A percentile compares a stretch with the other conserved stretches of the same genome.
phyloP scores from a whole-genome alignment of 2,329 filamentous ascomycete genomes.

The Ilyonectria robusta region DNA sequence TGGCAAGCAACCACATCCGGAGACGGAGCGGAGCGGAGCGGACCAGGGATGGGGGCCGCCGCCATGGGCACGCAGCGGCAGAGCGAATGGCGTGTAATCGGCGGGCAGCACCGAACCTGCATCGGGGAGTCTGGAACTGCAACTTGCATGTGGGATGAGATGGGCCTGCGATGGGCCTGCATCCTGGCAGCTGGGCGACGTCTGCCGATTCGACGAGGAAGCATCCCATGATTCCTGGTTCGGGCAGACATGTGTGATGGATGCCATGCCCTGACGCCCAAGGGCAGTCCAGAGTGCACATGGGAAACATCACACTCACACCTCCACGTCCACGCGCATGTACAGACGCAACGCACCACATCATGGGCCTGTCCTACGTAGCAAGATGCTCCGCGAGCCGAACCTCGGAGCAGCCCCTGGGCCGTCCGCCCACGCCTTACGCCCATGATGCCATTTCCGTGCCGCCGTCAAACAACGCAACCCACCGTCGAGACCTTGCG shows the following conservation, averaged over 20 bases:
- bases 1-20: background rate
- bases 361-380: background rate
- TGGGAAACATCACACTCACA: conserved; percentile 1
- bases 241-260: background rate
- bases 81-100: conserved; percentile 31
- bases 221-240: conserved; percentile 3
- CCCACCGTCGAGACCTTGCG: background rate
- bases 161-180: conserved; percentile 1
- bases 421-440: background rate
- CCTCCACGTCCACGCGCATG: background rate
- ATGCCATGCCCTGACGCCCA: background rate
- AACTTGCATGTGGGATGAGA: conserved; percentile 28
- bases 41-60: conserved; percentile 2
- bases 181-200: conserved; percentile 1
- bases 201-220: conserved; percentile 21
- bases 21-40: conserved; percentile 24
- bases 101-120: conserved; percentile 29
- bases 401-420: conserved; percentile 25
- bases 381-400: conserved; percentile 8
- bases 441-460: conserved; percentile 17
- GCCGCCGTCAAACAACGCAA: background rate
- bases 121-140: conserved; percentile 24
- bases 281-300: background rate
- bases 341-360: conserved; percentile 1
- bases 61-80: background rate